Percentiles rank a stretch among this genome's conserved stretches.
phyloP scores from a whole-genome alignment of 352 stramenopile genomes.

The Phytophthora meadii region DNA sequence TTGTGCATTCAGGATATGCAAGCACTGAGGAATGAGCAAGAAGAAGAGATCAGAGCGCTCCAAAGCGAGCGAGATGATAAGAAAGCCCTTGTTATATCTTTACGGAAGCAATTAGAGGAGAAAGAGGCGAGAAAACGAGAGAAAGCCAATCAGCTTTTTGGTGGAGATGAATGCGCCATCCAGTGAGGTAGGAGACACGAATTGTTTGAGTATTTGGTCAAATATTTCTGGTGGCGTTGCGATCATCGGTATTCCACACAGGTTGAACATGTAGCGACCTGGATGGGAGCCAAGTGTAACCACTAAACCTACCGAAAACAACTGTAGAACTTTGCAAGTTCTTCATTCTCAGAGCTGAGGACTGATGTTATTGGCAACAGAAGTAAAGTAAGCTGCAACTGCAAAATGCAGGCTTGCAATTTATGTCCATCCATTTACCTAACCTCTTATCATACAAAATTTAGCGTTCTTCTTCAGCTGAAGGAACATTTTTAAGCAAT shows the following conservation, averaged over 20 bases:
- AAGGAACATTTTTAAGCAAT: background rate
- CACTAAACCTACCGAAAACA: too few species aligned
- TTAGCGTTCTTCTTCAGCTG: slow-evolving; percentile 2
- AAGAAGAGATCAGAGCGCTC: slow-evolving; percentile 57
- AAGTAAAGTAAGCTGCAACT: too few species aligned
- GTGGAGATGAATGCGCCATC: slow-evolving; percentile 65
- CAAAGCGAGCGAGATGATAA: slow-evolving; percentile 61
- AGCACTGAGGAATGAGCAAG: slow-evolving; percentile 62
- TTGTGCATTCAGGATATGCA: slow-evolving; percentile 55
- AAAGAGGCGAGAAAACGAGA: slow-evolving; percentile 53
- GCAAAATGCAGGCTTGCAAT: too few species aligned
- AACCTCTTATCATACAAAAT: too few species aligned
- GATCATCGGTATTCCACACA: too few species aligned
- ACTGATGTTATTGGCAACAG: too few species aligned
- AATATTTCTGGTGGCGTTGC: too few species aligned
- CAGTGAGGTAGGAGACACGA: slow-evolving; percentile 28
- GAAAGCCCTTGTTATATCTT: slow-evolving; percentile 46
- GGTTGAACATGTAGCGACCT: too few species aligned
- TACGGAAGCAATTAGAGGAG: slow-evolving; percentile 64
- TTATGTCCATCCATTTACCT: too few species aligned
- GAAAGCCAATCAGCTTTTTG: slow-evolving; percentile 48
- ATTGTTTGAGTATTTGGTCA: background rate
- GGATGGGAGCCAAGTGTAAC: too few species aligned
- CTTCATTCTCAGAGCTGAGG: too few species aligned
- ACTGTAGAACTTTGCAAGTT: too few species aligned